These are phyloP conservation scores for Ceratobasidium sp. DNA, from an alignment of 1,284 basidiomycete genomes.

Conservation along the genomic window DNA sequence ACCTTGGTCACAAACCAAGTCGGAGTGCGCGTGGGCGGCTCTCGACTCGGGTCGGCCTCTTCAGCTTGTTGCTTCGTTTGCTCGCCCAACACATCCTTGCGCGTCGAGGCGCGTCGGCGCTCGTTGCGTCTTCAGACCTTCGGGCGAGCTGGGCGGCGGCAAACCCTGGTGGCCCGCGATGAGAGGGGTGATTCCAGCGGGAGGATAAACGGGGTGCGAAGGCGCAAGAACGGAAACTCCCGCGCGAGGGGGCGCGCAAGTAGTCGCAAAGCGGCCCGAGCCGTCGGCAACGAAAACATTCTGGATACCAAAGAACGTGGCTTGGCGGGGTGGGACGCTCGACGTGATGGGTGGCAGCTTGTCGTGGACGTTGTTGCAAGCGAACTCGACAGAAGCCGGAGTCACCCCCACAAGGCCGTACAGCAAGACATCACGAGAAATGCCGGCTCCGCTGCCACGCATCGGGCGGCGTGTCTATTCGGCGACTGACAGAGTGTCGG, in stretches of 20 bases:
- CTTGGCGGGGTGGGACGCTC: conserved; percentile 12
- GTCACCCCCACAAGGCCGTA: conserved; percentile 36
- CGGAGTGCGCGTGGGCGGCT: neutral
- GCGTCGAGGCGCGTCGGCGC: conserved; percentile 14
- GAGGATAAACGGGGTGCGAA: conserved; percentile 12
- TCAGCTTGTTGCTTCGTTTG: neutral
- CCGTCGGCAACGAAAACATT: conserved; percentile 30
- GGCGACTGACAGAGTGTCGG: neutral
- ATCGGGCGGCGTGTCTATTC: conserved; percentile 7
- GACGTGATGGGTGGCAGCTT: conserved; percentile 13
- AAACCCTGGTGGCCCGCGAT: conserved; percentile 11
- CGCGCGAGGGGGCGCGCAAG: neutral
- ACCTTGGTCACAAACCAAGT: conserved; percentile 49
- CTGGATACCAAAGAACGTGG: conserved; percentile 17
- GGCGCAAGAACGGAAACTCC: neutral
- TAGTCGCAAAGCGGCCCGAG: conserved; percentile 12
- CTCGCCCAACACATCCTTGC: neutral
- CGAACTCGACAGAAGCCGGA: conserved; percentile 19
- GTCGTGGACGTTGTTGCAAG: conserved; percentile 11
- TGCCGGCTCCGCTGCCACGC: neutral
- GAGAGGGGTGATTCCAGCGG: conserved; percentile 31
- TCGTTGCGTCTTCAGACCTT: neutral
- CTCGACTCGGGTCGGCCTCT: neutral
- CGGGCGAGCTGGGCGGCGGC: neutral
- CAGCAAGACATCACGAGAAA: conserved; percentile 3